These are phyloP conservation scores for Tuber calosporum DNA, from an alignment of 495 filamentous ascomycete species.

Conservation along the genomic window DNA sequence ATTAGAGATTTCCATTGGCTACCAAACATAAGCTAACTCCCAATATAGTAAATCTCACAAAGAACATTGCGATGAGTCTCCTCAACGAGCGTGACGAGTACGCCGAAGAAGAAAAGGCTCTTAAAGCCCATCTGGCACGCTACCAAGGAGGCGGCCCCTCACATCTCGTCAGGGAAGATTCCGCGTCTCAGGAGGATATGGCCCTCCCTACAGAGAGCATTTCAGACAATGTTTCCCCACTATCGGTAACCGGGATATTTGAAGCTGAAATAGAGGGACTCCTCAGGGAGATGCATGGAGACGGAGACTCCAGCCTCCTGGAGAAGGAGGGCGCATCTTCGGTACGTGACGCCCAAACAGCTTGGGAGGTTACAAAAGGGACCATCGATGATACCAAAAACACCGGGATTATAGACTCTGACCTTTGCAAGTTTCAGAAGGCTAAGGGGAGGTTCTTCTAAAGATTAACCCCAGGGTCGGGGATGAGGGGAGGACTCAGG, in stretches of 20 bases:
- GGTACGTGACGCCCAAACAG: background rate
- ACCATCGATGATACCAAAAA: background rate
- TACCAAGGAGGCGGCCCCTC: background rate
- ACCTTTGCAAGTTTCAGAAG: background rate
- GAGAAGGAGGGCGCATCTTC: background rate
- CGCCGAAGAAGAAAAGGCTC: background rate
- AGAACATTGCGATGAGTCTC: background rate
- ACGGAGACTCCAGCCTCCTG: background rate
- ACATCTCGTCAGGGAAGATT: background rate
- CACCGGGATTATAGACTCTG: background rate
- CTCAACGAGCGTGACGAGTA: background rate
- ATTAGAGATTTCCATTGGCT: background rate
- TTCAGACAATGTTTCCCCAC: background rate
- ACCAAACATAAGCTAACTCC: background rate
- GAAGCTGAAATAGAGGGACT: slow-evolving; percentile 7
- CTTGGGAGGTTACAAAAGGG: background rate
- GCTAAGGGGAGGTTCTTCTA: background rate
- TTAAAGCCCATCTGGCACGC: background rate
- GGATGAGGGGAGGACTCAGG: background rate
- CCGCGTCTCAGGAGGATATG: background rate
- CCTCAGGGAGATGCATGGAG: slow-evolving; percentile 25
- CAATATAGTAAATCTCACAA: background rate
- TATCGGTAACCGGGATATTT: background rate
- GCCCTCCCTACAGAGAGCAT: background rate
- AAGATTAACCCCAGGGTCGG: background rate